phyloP scores from a whole-genome alignment of 208 protist genomes.

The Jaenimonas drosophilae region DNA sequence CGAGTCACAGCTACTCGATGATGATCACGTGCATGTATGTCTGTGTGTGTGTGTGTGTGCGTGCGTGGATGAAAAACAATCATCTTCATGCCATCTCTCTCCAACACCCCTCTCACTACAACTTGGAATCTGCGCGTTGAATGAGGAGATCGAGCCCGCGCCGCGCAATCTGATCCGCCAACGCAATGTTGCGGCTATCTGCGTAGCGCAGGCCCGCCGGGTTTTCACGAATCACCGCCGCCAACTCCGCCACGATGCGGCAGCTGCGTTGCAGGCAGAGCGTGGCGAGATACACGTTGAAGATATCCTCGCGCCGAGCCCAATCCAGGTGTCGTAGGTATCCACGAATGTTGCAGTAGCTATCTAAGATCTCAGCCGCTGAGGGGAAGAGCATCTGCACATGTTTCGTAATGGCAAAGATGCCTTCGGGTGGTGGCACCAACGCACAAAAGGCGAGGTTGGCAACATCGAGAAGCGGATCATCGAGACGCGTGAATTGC shows the following conservation, averaged over 20 bases:
- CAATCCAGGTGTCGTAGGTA: conserved; percentile 57
- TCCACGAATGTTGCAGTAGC: conserved; percentile 51
- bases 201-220: conserved; percentile 3
- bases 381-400: conserved; percentile 48
- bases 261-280: conserved; percentile 39
- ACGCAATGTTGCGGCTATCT: conserved; percentile 26
- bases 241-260: conserved; percentile 17
- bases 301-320: conserved; percentile 44
- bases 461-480: conserved; percentile 64
- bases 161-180: conserved; percentile 40
- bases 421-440: conserved; percentile 31
- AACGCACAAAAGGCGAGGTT: conserved; percentile 37
- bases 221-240: conserved; percentile 8
- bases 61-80: background rate
- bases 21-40: no score
- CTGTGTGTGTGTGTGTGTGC: background rate
- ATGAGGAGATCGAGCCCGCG: conserved; percentile 41
- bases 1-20: no score
- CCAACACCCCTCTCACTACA: background rate
- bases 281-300: conserved; percentile 57
- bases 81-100: conserved; percentile 1
- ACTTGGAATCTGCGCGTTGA: conserved; percentile 4
- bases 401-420: conserved; percentile 26
- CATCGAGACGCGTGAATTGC: conserved; percentile 29
- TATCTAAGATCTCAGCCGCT: conserved; percentile 39